Evolutionary conservation across 768 basidiomycete species (phyloP).

Genomic region (Pleurotus platypus): DNA sequence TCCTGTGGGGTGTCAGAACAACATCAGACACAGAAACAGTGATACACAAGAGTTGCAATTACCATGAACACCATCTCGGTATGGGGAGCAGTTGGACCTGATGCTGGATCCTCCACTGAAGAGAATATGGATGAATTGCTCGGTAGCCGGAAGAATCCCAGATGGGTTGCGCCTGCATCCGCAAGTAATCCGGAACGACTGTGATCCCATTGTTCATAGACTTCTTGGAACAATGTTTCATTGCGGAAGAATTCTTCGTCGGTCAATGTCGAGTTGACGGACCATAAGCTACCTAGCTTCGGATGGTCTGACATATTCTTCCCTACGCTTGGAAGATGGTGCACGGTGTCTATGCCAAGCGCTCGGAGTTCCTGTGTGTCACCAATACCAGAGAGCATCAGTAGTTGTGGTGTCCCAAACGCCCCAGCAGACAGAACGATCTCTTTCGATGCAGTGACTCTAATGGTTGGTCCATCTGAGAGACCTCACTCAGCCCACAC

Average conservation of each 20-base stretch:
- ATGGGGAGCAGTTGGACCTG: constrained; percentile 18
- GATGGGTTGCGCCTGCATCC: constrained; percentile 12
- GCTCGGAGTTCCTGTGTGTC: neutral
- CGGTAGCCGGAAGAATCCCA: constrained; percentile 17
- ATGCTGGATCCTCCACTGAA: constrained; percentile 16
- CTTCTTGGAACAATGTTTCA: constrained; percentile 15
- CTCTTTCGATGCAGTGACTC: constrained; percentile 25
- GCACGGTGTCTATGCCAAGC: constrained; percentile 27
- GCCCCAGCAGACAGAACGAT: constrained; percentile 35
- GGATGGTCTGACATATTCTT: constrained; percentile 31
- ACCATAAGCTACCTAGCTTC: constrained; percentile 11
- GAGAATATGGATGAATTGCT: constrained; percentile 9
- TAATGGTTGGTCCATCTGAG: neutral
- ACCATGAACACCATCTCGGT: constrained; percentile 18
- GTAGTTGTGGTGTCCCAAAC: constrained; percentile 9
- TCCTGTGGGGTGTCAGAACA: neutral
- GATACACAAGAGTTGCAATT: neutral
- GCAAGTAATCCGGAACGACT: constrained; percentile 19
- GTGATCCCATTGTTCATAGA: constrained; percentile 23
- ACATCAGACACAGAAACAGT: neutral
- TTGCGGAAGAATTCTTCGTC: constrained; percentile 22
- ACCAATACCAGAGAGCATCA: neutral
- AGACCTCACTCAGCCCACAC: neutral
- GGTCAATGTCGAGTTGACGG: constrained; percentile 22
- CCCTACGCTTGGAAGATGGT: constrained; percentile 31